Evolutionary conservation across 2,329 filamentous ascomycete species (phyloP), one percentile per base, ranked within the genome.

Genomic region (Diaporthe sp.): DNA sequence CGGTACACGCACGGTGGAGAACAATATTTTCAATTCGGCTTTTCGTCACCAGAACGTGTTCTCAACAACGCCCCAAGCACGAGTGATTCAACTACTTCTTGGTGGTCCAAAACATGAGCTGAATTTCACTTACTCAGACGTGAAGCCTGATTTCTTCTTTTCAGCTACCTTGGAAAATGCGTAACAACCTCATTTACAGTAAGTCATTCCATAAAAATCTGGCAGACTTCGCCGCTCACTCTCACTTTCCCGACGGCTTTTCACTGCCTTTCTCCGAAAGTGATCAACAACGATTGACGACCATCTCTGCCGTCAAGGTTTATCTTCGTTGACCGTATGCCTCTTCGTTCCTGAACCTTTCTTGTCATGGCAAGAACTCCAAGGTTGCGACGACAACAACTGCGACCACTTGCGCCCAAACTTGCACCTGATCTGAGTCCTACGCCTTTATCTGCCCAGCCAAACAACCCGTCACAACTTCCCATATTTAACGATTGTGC

Each of bases 341-440:
- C 31, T 53, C 15, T n/a, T 9, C 15, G 2, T 4, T 44, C 58
- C n/a, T 37, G 1, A 42, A 20, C 15, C n/a, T 28, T 22, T 42
- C 34, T 7, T 55, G 22, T 22, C 65, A 70, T 70, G 65, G 65
- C 65, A 53, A 20, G n/a, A 28, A 42, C 15, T 25, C 37, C 65
- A 28, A 42, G 8, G 2, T 22, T 25, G 20, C 34, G 8, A 28
- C 34, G 8, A 28, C 13, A n/a, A 13, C 17, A 34, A 25, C 15
- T 25, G 22, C 65, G 34, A 28, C 12, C 22, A 17, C 49, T 70
- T 17, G 65, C 65, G 13, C 65, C 65, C 3, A 70, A 42, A 9
- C 34, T 34, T 10, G 15, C 12, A 4, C 10, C 20, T 20, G 12
- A 12, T 8, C 6, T 3, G 8, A 4, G 7, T 8, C 6, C 42